Percentiles rank a stretch among this genome's conserved stretches.
phyloP scores from a whole-genome alignment of 805 yeast genomes.

The Barnettozyma californica region DNA sequence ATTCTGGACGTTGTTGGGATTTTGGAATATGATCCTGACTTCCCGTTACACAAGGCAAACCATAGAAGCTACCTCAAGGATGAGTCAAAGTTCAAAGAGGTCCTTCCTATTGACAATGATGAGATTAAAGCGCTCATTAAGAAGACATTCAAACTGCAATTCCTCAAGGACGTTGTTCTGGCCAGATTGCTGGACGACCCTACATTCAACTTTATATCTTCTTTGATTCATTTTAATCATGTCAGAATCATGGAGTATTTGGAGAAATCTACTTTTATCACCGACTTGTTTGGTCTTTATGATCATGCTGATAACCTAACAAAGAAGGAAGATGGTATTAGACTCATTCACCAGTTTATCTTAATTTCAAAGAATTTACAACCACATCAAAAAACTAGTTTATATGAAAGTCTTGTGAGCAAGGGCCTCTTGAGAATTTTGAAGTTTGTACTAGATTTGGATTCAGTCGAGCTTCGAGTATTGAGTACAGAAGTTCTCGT shows the following conservation, averaged over 20 bases:
- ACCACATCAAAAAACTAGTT: constrained; percentile 52
- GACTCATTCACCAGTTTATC: constrained; percentile 74
- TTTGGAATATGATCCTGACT: constrained; percentile 86
- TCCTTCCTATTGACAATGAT: constrained; percentile 54
- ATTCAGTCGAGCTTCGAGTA: constrained; percentile 44
- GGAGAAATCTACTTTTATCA: constrained; percentile 47
- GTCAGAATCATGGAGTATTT: constrained; percentile 58
- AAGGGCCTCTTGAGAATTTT: constrained; percentile 68
- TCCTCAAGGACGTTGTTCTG: constrained; percentile 79
- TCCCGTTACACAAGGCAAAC: constrained; percentile 73
- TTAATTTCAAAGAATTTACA: constrained; percentile 64
- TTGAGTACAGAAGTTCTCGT: constrained; percentile 78
- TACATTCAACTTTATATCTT: constrained; percentile 58
- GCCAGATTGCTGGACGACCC: constrained; percentile 81
- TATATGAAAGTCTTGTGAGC: constrained; percentile 58
- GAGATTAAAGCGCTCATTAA: constrained; percentile 52
- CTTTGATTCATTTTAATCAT: constrained; percentile 65
- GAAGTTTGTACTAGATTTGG: constrained; percentile 61
- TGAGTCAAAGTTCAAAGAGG: constrained; percentile 61
- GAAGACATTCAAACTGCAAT: constrained; percentile 72
- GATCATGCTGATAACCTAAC: constrained; percentile 16
- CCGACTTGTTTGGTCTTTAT: constrained; percentile 56
- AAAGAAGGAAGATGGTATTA: constrained; percentile 56
- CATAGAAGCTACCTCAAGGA: constrained; percentile 61
- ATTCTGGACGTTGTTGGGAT: constrained; percentile 67